These are phyloP conservation scores for Prunus dulcis DNA, from an alignment of 306 rosid genomes.

Conservation along the genomic window DNA sequence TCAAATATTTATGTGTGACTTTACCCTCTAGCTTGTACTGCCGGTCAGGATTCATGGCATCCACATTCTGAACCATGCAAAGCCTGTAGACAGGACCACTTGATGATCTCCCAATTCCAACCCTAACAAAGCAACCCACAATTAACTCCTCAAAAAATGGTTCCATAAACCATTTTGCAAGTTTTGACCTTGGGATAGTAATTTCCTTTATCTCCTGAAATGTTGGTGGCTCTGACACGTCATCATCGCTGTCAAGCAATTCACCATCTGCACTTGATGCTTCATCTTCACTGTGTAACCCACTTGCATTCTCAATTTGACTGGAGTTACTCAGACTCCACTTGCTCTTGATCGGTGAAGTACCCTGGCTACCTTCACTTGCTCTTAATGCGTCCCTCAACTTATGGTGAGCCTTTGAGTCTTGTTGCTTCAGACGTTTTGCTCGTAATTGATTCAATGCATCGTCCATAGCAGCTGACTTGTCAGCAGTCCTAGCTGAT, in stretches of 20 bases:
- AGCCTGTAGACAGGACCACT: constrained; percentile 55
- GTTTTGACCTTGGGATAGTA: constrained; percentile 56
- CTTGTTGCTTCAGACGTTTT: constrained; percentile 51
- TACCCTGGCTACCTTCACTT: constrained; percentile 22
- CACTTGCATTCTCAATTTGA: constrained; percentile 34
- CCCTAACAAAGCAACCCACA: constrained; percentile 64
- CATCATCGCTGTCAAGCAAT: constrained; percentile 44
- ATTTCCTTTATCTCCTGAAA: constrained; percentile 51
- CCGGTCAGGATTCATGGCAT: constrained; percentile 28
- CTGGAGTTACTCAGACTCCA: constrained; percentile 41
- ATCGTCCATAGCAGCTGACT: constrained; percentile 41
- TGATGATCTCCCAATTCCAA: constrained; percentile 51
- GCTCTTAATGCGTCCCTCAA: constrained; percentile 14
- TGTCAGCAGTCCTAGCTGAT: constrained; percentile 53
- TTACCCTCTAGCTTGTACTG: constrained; percentile 51
- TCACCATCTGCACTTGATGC: constrained; percentile 31
- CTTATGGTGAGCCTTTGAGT: constrained; percentile 15
- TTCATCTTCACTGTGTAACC: constrained; percentile 48
- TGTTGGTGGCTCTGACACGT: constrained; percentile 39
- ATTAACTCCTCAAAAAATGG: constrained; percentile 66
- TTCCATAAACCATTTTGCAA: constrained; percentile 59
- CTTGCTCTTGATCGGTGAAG: constrained; percentile 20
- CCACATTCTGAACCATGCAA: constrained; percentile 51
- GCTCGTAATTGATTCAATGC: constrained; percentile 48
- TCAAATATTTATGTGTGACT: constrained; percentile 49